Percentiles rank a stretch among this genome's conserved stretches.
These are phyloP conservation scores for Heimioporus sp. DNA, from an alignment of 768 basidiomycete species.

Conservation along the genomic window DNA sequence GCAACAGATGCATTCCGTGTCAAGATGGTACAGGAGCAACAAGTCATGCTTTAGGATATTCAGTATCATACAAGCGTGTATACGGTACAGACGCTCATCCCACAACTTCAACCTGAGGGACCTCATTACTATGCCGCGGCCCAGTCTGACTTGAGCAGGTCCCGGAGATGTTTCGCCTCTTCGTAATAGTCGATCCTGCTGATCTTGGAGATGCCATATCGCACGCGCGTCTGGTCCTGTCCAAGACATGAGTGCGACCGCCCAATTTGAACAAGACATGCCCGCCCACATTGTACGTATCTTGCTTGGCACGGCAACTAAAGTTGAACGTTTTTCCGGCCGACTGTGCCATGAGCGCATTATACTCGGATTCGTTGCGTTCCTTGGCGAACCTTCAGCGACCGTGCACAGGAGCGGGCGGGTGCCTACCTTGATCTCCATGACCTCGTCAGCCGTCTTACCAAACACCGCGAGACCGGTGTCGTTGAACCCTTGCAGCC, in stretches of 20 bases:
- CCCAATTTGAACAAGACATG: background rate
- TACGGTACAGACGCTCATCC: background rate
- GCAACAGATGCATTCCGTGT: background rate
- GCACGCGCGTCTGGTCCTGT: constrained; percentile 78
- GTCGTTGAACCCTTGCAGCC: constrained; percentile 97
- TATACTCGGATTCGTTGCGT: constrained; percentile 56
- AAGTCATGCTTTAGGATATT: no score
- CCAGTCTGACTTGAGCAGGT: constrained; percentile 59
- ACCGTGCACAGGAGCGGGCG: background rate
- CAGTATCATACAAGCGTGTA: constrained; percentile 6
- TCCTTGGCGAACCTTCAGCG: constrained; percentile 39
- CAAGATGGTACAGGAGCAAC: background rate
- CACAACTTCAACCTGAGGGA: constrained; percentile 15
- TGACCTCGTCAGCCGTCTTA: constrained; percentile 74
- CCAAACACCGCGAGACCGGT: constrained; percentile 75
- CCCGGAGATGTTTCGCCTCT: constrained; percentile 58
- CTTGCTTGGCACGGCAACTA: constrained; percentile 81
- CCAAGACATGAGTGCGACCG: background rate
- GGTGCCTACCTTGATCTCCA: constrained; percentile 59
- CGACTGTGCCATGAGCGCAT: constrained; percentile 57
- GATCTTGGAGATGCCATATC: constrained; percentile 78
- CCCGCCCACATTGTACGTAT: constrained; percentile 73
- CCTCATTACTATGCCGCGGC: constrained; percentile 20
- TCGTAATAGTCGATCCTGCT: constrained; percentile 63
- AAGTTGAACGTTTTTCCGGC: constrained; percentile 77